Conservation (phyloP, 805 yeast species). For the Candida morakotiae region DNA sequence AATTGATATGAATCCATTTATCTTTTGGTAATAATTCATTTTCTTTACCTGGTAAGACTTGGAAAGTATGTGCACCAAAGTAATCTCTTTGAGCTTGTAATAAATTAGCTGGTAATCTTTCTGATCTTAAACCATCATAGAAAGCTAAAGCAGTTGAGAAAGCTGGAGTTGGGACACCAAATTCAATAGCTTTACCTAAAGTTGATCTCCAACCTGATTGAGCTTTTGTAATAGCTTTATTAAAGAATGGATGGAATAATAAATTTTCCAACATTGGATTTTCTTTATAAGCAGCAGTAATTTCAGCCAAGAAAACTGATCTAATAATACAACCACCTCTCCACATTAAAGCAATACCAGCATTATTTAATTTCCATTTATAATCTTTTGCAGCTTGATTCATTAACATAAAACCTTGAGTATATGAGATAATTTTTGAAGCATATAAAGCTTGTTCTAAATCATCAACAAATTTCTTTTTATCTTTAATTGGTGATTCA, state of each 20-base stretch:
- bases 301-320: constrained; percentile 96
- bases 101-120: constrained; percentile 92
- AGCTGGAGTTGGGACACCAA: constrained; percentile 97
- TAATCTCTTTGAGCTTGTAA: constrained; percentile 99
- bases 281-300: constrained; percentile 93
- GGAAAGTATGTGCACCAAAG: constrained; percentile 99
- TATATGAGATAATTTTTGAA: constrained; percentile 95
- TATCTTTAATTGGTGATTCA: constrained; percentile 64
- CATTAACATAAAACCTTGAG: constrained; percentile 99
- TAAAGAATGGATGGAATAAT: constrained; percentile 93
- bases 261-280: constrained; percentile 92
- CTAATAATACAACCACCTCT: constrained; percentile 99
- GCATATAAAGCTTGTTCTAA: constrained; percentile 98
- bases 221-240: constrained; percentile 86
- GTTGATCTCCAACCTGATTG: constrained; percentile 94
- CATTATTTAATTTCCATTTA: constrained; percentile 96
- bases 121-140: constrained; percentile 99
- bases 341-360: constrained; percentile 99
- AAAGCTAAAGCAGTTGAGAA: constrained; percentile 94
- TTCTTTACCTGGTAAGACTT: constrained; percentile 84
- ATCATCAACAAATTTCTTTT: constrained; percentile 80
- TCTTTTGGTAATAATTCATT: constrained; percentile 72
- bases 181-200: constrained; percentile 68
- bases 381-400: constrained; percentile 97
- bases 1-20: constrained; percentile 89